These are phyloP conservation scores for Podosphaera fusca DNA, from an alignment of 2,329 filamentous ascomycete species.

Conservation along the genomic window DNA sequence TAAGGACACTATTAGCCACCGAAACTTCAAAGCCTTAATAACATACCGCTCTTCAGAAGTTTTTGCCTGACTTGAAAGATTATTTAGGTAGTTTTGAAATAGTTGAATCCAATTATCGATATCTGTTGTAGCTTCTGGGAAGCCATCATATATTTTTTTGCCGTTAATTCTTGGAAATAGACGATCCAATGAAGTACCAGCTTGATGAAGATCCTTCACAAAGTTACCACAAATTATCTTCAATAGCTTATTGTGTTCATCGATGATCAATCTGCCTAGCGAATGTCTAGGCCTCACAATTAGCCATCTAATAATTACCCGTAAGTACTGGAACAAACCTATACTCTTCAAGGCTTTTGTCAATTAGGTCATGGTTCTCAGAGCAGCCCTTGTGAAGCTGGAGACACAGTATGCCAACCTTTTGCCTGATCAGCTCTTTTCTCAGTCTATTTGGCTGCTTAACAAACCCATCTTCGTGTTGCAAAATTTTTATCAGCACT, in stretches of 20 bases:
- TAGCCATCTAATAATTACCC: background rate
- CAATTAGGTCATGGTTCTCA: conserved; percentile 5
- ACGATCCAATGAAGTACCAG: conserved; percentile 3
- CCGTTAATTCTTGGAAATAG: conserved; percentile 9
- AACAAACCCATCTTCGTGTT: conserved; percentile 12
- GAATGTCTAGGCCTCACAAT: conserved; percentile 5
- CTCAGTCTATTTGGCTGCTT: background rate
- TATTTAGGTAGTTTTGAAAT: conserved; percentile 11
- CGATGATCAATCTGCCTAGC: conserved; percentile 8
- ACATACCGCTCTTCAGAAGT: background rate
- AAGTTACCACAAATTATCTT: conserved; percentile 10
- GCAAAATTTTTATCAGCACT: conserved; percentile 3
- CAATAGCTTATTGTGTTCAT: conserved; percentile 11
- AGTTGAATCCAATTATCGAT: conserved; percentile 7
- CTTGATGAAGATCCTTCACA: conserved; percentile 5
- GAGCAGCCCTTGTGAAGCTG: conserved; percentile 9
- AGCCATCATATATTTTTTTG: conserved; percentile 4
- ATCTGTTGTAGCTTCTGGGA: conserved; percentile 7
- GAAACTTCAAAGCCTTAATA: background rate
- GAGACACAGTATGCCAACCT: conserved; percentile 12
- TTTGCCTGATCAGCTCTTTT: background rate
- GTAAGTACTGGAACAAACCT: conserved; percentile 3
- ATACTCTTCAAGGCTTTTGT: conserved; percentile 7
- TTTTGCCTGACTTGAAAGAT: background rate
- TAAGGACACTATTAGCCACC: background rate